A percentile compares a stretch with the other conserved stretches of the same genome.
Conservation (phyloP, 2,329 filamentous ascomycete species). For the Orbilia quercus region DNA sequence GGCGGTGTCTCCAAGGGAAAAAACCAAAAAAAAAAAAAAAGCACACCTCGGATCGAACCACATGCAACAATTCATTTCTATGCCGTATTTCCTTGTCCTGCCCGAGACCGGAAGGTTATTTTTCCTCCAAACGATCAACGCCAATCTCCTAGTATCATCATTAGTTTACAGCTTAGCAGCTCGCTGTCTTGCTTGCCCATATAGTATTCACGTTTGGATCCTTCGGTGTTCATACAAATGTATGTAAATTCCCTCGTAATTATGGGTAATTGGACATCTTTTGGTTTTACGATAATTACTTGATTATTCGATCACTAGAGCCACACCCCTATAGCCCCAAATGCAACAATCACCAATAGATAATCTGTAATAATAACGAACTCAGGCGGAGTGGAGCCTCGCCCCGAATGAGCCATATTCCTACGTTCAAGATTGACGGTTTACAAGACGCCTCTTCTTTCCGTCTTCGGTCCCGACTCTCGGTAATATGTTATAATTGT, state of each 20-base stretch:
- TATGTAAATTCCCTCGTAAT: slow-evolving; percentile 12
- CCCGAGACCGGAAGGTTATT: slow-evolving; percentile 50
- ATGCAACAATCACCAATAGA: too few species aligned
- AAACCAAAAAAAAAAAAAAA: too few species aligned
- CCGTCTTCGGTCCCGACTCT: neutral
- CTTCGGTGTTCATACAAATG: neutral
- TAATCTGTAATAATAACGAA: neutral
- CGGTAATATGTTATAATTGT: neutral
- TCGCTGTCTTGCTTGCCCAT: neutral
- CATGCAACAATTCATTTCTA: slow-evolving; percentile 34
- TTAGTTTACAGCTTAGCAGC: slow-evolving; percentile 4
- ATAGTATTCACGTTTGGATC: slow-evolving; percentile 15
- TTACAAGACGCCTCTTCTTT: neutral
- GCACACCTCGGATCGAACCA: slow-evolving; percentile 41
- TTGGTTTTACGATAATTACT: too few species aligned
- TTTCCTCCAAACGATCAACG: slow-evolving; percentile 6
- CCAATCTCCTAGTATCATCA: neutral
- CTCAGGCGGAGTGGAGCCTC: neutral
- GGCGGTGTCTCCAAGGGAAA: slow-evolving; percentile 8
- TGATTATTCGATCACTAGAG: too few species aligned
- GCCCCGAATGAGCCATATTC: neutral
- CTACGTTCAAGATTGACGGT: neutral
- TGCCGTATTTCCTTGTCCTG: slow-evolving; percentile 16
- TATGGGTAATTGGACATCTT: neutral
- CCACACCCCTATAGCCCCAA: too few species aligned